Evolutionary conservation across 2,329 filamentous ascomycete genomes (phyloP), one percentile per base, ranked within the genome.

Genomic region (Alternaria sp.): DNA sequence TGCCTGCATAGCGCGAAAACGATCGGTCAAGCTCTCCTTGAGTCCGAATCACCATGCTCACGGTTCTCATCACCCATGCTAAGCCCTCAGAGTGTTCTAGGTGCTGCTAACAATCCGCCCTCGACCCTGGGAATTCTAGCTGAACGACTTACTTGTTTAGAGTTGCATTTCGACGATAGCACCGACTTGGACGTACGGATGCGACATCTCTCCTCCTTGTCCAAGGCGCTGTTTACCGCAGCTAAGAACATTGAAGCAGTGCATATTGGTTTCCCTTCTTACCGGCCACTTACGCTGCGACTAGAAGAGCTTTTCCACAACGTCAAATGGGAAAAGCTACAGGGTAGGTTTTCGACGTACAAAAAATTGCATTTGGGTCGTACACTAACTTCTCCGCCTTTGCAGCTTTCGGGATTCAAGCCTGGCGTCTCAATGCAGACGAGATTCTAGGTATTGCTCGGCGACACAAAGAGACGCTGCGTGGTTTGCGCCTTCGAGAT

Each of bases 11-110:
- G 85, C 31, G 82, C 86, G 5, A 83, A 81, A 59, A 88, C 83
- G 2, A 80, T 90, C 24, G 83, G 84, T 7, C 75, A 81, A 21
- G 86, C 87, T 3, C 77, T 89, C 3, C 74, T 88, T 41, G 79
- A 82, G 31, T 84, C 86, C 0, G 77, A 80, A 56, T 86, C 85
- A 33, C 81, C 83, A 23, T 84, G 84, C 54, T 84, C 84, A 41
- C 82, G 85, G 29, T 89, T 90, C 67, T 85, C 85, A 9, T 85
- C 84, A 5, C 86, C 86, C 1, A 86, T 87, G 75, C 82, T 90
- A 58, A 87, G 85, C 63, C 85, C 86, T 0, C 82, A 85, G 61
- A 85, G 84, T 60, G 85, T 85, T 3, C 73, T 85, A 13, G 79
- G 80, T 9, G 78, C 88, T 11, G 78, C 81, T 33, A 74, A 78